Percentiles rank a stretch among this genome's conserved stretches.
These are phyloP conservation scores for Pythium sp. DNA, from an alignment of 352 stramenopile species.

Conservation along the genomic window DNA sequence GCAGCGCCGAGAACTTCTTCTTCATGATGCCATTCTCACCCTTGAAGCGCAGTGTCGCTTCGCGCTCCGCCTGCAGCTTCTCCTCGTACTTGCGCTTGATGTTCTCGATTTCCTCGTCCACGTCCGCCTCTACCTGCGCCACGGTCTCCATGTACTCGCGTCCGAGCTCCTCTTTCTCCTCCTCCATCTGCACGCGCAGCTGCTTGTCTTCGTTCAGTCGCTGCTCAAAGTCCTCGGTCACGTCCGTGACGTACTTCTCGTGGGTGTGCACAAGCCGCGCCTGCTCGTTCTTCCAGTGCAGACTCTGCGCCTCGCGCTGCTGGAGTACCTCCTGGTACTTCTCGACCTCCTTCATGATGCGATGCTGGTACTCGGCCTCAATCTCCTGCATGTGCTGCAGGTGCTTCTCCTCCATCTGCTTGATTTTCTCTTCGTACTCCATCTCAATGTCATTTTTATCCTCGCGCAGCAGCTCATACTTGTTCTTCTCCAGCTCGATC, in stretches of 20 bases:
- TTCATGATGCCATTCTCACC: constrained; percentile 94
- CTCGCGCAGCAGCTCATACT: constrained; percentile 86
- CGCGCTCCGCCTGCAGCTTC: constrained; percentile 81
- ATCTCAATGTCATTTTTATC: constrained; percentile 93
- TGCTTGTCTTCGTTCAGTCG: constrained; percentile 87
- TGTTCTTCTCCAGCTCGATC: constrained; percentile 91
- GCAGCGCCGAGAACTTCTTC: constrained; percentile 89
- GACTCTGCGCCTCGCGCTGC: constrained; percentile 82
- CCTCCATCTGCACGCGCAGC: constrained; percentile 75
- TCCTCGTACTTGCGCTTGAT: constrained; percentile 87
- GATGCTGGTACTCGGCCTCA: constrained; percentile 89
- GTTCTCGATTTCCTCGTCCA: constrained; percentile 85
- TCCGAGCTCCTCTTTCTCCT: constrained; percentile 83
- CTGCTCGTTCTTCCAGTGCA: constrained; percentile 70
- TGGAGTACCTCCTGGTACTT: constrained; percentile 85
- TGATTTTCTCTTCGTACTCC: constrained; percentile 90
- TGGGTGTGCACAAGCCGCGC: constrained; percentile 58
- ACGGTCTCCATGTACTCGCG: constrained; percentile 79
- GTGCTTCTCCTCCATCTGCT: constrained; percentile 90
- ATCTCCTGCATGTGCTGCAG: constrained; percentile 89
- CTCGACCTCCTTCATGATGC: constrained; percentile 93
- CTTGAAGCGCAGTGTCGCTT: constrained; percentile 89
- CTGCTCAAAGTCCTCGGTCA: constrained; percentile 90
- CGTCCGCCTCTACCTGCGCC: constrained; percentile 77
- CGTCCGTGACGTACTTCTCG: constrained; percentile 84